A percentile compares a stretch with the other conserved stretches of the same genome.
phyloP scores from a whole-genome alignment of 2,329 filamentous ascomycete species.

The Ophiostoma sp. region DNA sequence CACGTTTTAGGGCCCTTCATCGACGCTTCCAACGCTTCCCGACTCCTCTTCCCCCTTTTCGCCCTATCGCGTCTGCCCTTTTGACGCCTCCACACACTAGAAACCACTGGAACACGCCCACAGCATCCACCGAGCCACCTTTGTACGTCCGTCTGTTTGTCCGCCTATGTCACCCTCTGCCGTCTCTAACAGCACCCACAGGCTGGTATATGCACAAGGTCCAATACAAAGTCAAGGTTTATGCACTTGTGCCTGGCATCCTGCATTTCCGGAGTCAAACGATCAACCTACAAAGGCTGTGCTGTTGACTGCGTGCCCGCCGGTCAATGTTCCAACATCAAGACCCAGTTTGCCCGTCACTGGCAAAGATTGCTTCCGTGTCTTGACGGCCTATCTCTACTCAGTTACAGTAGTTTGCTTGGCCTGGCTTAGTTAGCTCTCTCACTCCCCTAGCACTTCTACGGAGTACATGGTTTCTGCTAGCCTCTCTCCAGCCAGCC shows the following conservation, averaged over 20 bases:
- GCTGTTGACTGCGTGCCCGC: not conserved
- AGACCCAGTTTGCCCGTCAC: not conserved
- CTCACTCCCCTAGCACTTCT: not conserved
- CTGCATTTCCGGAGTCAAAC: not conserved
- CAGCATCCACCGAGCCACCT: not conserved
- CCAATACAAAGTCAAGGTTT: not conserved
- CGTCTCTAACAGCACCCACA: not conserved
- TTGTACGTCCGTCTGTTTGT: not conserved
- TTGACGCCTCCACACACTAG: conserved; percentile 17
- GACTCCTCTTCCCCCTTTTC: conserved; percentile 17
- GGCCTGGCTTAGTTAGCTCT: not conserved
- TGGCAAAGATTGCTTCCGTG: not conserved
- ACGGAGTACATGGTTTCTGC: not conserved
- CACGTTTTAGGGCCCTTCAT: conserved; percentile 16
- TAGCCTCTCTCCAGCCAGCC: not conserved
- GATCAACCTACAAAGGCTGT: not conserved
- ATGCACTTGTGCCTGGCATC: not conserved
- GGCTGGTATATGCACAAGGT: not conserved
- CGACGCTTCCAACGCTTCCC: not conserved
- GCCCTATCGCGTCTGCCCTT: conserved; percentile 11
- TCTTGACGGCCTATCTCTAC: not conserved
- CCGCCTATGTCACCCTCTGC: not conserved
- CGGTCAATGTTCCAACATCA: not conserved
- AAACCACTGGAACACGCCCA: conserved; percentile 2
- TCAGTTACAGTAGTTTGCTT: not conserved